Base-by-base conservation (phyloP, 2,329 filamentous ascomycete species). In the Biscogniauxia sp. region DNA sequence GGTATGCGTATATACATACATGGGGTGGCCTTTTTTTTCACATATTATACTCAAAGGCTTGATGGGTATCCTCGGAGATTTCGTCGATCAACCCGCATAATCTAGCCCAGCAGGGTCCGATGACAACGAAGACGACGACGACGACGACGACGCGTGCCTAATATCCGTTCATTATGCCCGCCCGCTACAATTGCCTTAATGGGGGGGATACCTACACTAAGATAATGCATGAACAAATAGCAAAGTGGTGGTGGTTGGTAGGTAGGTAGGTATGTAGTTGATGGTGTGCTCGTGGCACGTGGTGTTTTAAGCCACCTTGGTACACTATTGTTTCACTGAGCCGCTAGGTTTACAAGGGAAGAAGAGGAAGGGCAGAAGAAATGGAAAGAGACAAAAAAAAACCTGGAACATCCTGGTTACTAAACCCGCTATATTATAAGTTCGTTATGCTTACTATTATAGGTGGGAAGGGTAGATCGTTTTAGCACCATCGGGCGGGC, bases 11-110 rank as follows among this genome's bases (percentile, higher is more conserved):
- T 32, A 32, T 32, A 32, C 28, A 8, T 32, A 23, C 2, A 23
- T 23, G 23, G 23, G n/a, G n/a, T n/a, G n/a, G n/a, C n/a, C n/a
- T n/a, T n/a, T n/a, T n/a, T n/a, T n/a, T n/a, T n/a, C n/a, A n/a
- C n/a, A n/a, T n/a, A 20, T 45, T 49, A 20, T 23, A 23, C 23
- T 5, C 5, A 23, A 23, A 52, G 11, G 51, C 23, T 49, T 49
- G 59, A 55, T 55, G 37, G 62, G 58, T 51, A 20, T 55, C 50
- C 17, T 54, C 57, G 57, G 62, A 59, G 60, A 61, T 60, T 64
- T 66, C 53, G 57, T 60, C 56, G 62, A 63, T 64, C 60, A 57
- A 61, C 56, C 64, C 64, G 63, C 64, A 63, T 64, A 28, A 57
- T 56, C 62, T 58, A 58, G 58, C 20, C 58, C 56, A 51, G 59